Conservation (phyloP, 83 land plant genomes). For the Diphasiastrum complanatum region DNA sequence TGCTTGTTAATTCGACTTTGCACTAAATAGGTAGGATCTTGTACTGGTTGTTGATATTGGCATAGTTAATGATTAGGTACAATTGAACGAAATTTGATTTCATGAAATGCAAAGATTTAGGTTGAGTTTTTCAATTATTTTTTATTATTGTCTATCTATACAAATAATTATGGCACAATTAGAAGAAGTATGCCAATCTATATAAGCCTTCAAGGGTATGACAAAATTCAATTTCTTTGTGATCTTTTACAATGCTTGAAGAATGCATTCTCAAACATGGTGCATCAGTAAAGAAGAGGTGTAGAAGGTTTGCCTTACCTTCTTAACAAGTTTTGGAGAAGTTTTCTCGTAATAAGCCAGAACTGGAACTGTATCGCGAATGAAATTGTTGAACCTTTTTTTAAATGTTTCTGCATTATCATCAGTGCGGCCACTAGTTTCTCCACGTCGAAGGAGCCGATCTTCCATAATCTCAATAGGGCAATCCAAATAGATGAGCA, state of each 20-base stretch:
- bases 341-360: conserved; percentile 1
- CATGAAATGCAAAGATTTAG: no score
- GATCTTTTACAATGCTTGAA: not conserved
- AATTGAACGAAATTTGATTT: not conserved
- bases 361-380: not conserved
- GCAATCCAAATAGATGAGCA: conserved; percentile 8
- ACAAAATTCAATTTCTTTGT: not conserved
- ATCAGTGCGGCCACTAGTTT: conserved; percentile 4
- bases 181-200: no score
- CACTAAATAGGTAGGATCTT: not conserved
- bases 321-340: not conserved
- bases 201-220: no score
- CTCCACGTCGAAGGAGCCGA: conserved; percentile 2
- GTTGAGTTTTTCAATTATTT: no score
- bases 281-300: no score
- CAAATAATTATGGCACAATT: no score
- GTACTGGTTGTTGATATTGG: not conserved
- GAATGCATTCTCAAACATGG: not conserved
- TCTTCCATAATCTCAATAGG: conserved; percentile 5
- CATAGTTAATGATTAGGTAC: not conserved
- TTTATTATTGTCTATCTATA: no score
- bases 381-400: conserved; percentile 5
- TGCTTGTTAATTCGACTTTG: not conserved
- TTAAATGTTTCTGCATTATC: conserved; percentile 6
- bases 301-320: no score